These are phyloP conservation scores for Toxoplasma gondii DNA, from an alignment of 169 alveolate genomes.

Conservation along the genomic window DNA sequence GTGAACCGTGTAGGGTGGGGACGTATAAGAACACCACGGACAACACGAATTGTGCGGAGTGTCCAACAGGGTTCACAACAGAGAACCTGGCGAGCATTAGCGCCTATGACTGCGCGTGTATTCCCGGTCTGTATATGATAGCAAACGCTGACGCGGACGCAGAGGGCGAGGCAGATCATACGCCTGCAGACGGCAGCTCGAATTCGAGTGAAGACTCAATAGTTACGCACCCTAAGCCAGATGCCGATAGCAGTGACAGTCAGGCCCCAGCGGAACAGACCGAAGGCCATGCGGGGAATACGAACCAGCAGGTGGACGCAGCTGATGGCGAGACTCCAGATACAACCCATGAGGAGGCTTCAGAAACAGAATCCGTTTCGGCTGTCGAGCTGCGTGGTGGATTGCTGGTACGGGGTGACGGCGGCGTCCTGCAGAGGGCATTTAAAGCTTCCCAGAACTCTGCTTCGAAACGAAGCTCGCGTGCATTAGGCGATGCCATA, in stretches of 20 bases:
- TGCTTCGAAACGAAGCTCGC: not conserved
- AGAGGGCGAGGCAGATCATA: not conserved
- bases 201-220: not conserved
- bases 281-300: no score
- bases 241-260: not conserved
- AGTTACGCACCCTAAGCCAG: not conserved
- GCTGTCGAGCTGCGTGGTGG: not conserved
- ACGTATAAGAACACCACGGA: conserved; percentile 70
- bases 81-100: conserved; percentile 63
- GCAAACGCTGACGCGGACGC: not conserved
- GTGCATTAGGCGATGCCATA: not conserved
- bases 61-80: conserved; percentile 70
- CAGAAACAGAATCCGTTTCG: not conserved
- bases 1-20: conserved; percentile 69
- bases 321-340: no score
- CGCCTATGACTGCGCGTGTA: conserved; percentile 71
- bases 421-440: not conserved
- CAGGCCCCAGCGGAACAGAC: no score
- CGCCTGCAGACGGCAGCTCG: not conserved
- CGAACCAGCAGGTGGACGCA: no score
- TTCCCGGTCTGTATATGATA: conserved; percentile 65
- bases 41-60: conserved; percentile 65
- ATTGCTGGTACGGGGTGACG: not conserved
- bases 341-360: no score
- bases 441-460: not conserved